These are phyloP conservation scores for Fusarium palustre DNA, from an alignment of 2,329 filamentous ascomycete genomes.

Conservation along the genomic window DNA sequence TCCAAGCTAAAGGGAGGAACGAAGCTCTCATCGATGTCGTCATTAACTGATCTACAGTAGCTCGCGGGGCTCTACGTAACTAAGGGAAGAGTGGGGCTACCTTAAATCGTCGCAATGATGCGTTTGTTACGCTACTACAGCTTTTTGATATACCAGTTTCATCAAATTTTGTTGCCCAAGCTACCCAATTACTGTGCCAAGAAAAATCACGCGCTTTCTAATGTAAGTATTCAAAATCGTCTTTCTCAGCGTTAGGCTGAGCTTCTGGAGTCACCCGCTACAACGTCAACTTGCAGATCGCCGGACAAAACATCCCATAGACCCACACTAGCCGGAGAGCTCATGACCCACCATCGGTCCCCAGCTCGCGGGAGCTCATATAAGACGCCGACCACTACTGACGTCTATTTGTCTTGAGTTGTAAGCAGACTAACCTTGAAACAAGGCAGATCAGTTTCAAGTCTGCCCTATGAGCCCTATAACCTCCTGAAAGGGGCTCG, in stretches of 20 bases:
- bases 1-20: constrained; percentile 36
- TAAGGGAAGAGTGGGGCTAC: constrained; percentile 27
- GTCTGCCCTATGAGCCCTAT: background rate
- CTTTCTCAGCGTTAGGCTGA: background rate
- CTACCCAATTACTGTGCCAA: background rate
- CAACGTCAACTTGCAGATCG: constrained; percentile 37
- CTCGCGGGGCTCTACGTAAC: background rate
- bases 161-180: background rate
- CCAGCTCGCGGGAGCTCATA: constrained; percentile 24
- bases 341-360: constrained; percentile 38
- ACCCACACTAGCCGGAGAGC: constrained; percentile 22
- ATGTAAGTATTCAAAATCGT: background rate
- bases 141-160: constrained; percentile 22
- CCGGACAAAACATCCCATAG: constrained; percentile 27
- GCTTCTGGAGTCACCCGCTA: constrained; percentile 3
- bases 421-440: constrained; percentile 16
- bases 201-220: background rate
- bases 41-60: constrained; percentile 20
- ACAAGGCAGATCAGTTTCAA: constrained; percentile 15
- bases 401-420: constrained; percentile 13
- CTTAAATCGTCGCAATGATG: constrained; percentile 26
- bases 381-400: constrained; percentile 15
- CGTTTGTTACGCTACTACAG: constrained; percentile 19
- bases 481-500: constrained; percentile 5
- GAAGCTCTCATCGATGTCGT: constrained; percentile 40